Percentiles rank a stretch among this genome's conserved stretches.
phyloP scores from a whole-genome alignment of 768 basidiomycete species.

The Collybia sp. region DNA sequence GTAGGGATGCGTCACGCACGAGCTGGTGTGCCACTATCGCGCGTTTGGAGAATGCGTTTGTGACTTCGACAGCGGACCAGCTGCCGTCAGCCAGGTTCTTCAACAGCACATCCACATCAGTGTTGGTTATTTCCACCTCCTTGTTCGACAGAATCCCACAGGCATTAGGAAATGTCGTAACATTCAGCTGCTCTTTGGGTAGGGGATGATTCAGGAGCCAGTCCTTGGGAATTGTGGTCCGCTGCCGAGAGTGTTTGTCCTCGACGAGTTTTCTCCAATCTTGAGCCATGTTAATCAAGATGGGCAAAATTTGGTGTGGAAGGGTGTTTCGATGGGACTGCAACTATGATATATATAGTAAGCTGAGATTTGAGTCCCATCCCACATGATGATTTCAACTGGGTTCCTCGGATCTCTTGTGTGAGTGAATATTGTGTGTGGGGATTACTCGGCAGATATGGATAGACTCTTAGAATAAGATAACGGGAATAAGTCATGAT shows the following conservation, averaged over 20 bases:
- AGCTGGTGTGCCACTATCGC: slow-evolving; percentile 79
- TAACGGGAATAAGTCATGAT: no score
- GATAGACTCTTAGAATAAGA: no score
- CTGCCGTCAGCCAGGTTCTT: slow-evolving; percentile 43
- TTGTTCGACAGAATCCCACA: slow-evolving; percentile 51
- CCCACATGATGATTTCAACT: no score
- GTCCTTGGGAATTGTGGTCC: slow-evolving; percentile 53
- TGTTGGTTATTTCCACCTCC: slow-evolving; percentile 46
- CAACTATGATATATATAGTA: no score
- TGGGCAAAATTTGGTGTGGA: no score
- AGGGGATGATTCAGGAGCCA: slow-evolving; percentile 53
- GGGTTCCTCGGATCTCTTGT: no score
- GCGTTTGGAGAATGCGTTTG: slow-evolving; percentile 70
- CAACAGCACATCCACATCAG: slow-evolving; percentile 40
- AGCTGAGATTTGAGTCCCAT: no score
- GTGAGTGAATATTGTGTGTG: no score
- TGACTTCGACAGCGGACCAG: slow-evolving; percentile 67
- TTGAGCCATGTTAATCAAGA: slow-evolving; percentile 18
- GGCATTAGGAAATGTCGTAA: slow-evolving; percentile 47
- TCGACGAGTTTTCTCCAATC: slow-evolving; percentile 49
- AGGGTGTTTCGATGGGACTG: no score
- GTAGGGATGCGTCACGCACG: slow-evolving; percentile 30
- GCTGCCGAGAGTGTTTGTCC: slow-evolving; percentile 51
- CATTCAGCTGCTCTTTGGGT: slow-evolving; percentile 42
- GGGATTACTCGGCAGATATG: no score